Percentiles rank a stretch among this genome's conserved stretches.
These are phyloP conservation scores for Carallia brachiata DNA, from an alignment of 345 rosid species.

Conservation along the genomic window DNA sequence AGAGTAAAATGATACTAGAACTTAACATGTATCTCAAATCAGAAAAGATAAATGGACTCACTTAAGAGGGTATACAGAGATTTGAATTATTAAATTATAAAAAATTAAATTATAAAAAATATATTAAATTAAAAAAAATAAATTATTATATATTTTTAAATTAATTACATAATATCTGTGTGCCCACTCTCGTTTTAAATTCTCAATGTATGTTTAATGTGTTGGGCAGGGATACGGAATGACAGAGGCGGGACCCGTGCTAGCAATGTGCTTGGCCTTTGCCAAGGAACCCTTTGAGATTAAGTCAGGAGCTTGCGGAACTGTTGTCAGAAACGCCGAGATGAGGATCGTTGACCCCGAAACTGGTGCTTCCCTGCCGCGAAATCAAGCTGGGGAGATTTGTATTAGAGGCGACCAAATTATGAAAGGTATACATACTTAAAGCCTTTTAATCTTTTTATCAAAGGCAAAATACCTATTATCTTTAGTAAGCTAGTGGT, in stretches of 20 bases:
- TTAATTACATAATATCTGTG: too few relatives aligned
- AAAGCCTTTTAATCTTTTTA: not conserved
- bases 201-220: not conserved
- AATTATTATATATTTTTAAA: too few relatives aligned
- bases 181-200: too few relatives aligned
- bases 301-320: conserved; percentile 86
- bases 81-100: too few relatives aligned
- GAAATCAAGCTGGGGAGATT: conserved; percentile 72
- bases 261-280: conserved; percentile 74
- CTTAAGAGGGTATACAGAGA: too few relatives aligned
- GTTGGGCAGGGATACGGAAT: conserved; percentile 73
- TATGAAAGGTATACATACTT: conserved; percentile 63
- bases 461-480: not conserved
- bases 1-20: too few relatives aligned
- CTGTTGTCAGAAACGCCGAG: conserved; percentile 81
- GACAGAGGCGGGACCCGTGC: conserved; percentile 93
- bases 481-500: too few relatives aligned
- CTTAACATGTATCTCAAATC: too few relatives aligned
- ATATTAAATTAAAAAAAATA: too few relatives aligned
- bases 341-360: conserved; percentile 81
- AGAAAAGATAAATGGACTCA: too few relatives aligned
- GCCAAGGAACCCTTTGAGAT: conserved; percentile 67
- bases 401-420: conserved; percentile 79
- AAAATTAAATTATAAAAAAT: too few relatives aligned
- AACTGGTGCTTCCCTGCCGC: conserved; percentile 51